Evolutionary conservation across 1,139 yeast genomes (phyloP).

Genomic region (Kodamaea alishanica): DNA sequence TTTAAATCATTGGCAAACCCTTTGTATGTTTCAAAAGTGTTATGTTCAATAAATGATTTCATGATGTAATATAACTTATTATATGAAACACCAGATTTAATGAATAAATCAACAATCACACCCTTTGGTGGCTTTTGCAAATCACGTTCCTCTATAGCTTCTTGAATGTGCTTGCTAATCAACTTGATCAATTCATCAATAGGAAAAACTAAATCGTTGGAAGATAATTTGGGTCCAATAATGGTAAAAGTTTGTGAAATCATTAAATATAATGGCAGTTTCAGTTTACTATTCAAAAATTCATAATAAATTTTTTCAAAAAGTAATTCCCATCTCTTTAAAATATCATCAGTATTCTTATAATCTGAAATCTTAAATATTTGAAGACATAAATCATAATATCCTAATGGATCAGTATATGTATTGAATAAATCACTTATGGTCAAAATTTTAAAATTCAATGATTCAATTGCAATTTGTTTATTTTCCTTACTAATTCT

Average conservation of each 20-base stretch:
- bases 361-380: constrained; percentile 83
- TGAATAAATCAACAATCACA: constrained; percentile 58
- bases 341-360: constrained; percentile 67
- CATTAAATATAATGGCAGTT: constrained; percentile 38
- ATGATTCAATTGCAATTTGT: constrained; percentile 46
- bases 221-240: constrained; percentile 44
- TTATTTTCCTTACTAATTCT: constrained; percentile 49
- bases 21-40: constrained; percentile 44
- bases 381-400: constrained; percentile 73
- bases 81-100: constrained; percentile 69
- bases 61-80: constrained; percentile 67
- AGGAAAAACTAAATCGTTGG: constrained; percentile 76
- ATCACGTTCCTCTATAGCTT: constrained; percentile 36
- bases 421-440: constrained; percentile 81
- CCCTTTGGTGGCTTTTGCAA: constrained; percentile 44
- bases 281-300: constrained; percentile 25
- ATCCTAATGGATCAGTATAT: constrained; percentile 84
- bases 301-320: constrained; percentile 47
- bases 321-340: constrained; percentile 67
- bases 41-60: constrained; percentile 65
- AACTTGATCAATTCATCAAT: constrained; percentile 66
- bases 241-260: constrained; percentile 37
- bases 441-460: constrained; percentile 63
- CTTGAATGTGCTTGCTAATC: constrained; percentile 40
- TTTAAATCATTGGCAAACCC: constrained; percentile 44